A percentile compares a stretch with the other conserved stretches of the same genome.
These are phyloP conservation scores for Clarireedia hainanense DNA, from an alignment of 2,329 filamentous ascomycete genomes.

Conservation along the genomic window DNA sequence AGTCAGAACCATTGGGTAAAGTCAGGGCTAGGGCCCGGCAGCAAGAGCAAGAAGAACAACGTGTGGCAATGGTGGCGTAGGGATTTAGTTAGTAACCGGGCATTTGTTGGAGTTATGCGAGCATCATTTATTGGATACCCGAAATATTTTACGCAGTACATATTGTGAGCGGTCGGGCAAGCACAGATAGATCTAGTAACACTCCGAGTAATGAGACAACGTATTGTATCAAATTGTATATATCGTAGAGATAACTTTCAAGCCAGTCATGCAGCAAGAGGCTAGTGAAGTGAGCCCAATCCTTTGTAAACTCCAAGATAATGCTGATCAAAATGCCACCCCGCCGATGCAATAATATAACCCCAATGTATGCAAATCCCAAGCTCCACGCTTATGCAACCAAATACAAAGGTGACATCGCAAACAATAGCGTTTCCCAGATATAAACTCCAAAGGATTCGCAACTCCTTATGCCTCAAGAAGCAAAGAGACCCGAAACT, in stretches of 20 bases:
- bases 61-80: conserved; percentile 27
- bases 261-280: too few relatives aligned
- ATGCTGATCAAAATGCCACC: neutral
- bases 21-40: conserved; percentile 24
- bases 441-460: neutral
- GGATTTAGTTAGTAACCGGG: conserved; percentile 5
- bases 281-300: too few relatives aligned
- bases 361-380: neutral
- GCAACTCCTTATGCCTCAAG: too few relatives aligned
- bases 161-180: neutral
- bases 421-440: neutral
- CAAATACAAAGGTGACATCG: neutral
- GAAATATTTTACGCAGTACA: conserved; percentile 4
- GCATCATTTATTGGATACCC: conserved; percentile 18
- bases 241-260: too few relatives aligned
- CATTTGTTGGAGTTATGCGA: conserved; percentile 24
- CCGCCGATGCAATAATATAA: conserved; percentile 1
- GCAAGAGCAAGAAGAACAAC: conserved; percentile 20
- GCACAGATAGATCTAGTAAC: neutral
- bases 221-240: too few relatives aligned
- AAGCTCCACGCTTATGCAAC: conserved; percentile 11
- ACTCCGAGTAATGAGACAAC: too few relatives aligned
- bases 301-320: too few relatives aligned
- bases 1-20: conserved; percentile 14
- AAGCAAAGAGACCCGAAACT: too few relatives aligned